A percentile compares a stretch with the other conserved stretches of the same genome.
These are phyloP conservation scores for Lipomyces chichibuensis DNA, from an alignment of 805 yeast species.

Conservation along the genomic window DNA sequence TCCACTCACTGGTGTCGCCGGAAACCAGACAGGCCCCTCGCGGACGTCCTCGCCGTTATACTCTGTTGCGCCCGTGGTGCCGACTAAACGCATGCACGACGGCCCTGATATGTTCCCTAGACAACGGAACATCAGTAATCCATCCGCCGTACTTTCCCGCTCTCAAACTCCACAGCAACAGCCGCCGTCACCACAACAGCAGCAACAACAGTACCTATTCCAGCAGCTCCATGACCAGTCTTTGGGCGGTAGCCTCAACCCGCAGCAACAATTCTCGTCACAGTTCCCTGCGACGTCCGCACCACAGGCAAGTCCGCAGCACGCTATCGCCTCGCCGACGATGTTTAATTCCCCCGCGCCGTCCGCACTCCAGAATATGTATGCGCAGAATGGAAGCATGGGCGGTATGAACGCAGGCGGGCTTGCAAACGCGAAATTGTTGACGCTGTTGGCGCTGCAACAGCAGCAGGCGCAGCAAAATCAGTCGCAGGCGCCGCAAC, in stretches of 20 bases:
- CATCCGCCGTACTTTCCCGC: neutral
- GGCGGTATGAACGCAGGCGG: neutral
- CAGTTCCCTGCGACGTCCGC: conserved; percentile 6
- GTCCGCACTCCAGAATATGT: conserved; percentile 7
- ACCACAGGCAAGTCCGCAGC: conserved; percentile 1
- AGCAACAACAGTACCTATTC: conserved; percentile 16
- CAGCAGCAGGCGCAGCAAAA: conserved; percentile 18
- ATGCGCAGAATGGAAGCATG: conserved; percentile 4
- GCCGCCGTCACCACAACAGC: conserved; percentile 15
- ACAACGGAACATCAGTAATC: conserved; percentile 5
- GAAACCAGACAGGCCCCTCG: neutral
- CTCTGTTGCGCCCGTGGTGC: conserved; percentile 23
- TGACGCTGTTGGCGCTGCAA: neutral
- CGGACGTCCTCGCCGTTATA: conserved; percentile 28
- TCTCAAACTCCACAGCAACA: conserved; percentile 17
- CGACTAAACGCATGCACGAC: conserved; percentile 22
- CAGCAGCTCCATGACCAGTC: conserved; percentile 14
- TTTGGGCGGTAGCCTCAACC: neutral
- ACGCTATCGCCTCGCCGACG: neutral
- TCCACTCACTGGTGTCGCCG: conserved; percentile 8
- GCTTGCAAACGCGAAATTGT: neutral
- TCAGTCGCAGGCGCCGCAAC: conserved; percentile 2
- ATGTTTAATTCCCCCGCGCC: conserved; percentile 7
- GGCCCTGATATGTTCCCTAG: conserved; percentile 4
- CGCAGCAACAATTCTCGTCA: conserved; percentile 11